phyloP scores from a whole-genome alignment of 352 stramenopile species.

The Pythium insidiosum region DNA sequence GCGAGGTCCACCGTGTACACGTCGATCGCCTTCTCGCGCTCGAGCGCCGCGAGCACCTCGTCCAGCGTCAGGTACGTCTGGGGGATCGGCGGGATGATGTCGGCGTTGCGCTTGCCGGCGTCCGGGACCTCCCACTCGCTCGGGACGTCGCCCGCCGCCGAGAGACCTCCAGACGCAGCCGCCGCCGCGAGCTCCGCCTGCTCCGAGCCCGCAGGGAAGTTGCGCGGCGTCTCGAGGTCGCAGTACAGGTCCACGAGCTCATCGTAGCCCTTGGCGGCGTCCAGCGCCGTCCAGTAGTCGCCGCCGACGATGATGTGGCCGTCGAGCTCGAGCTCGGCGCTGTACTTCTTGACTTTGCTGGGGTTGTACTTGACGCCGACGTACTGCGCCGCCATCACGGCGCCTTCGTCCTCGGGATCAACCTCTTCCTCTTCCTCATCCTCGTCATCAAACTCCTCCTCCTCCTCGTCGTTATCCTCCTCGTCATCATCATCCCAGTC shows the following conservation, averaged over 20 bases:
- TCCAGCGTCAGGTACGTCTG: slow-evolving; percentile 67
- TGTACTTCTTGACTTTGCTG: slow-evolving; percentile 80
- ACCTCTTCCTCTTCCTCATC: slow-evolving; percentile 18
- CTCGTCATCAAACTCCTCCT: slow-evolving; percentile 14
- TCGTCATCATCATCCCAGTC: slow-evolving; percentile 7
- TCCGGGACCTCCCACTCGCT: slow-evolving; percentile 62
- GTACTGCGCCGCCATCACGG: slow-evolving; percentile 30
- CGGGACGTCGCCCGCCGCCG: slow-evolving; percentile 1
- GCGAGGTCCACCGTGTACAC: slow-evolving; percentile 68
- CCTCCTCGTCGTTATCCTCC: slow-evolving; percentile 12
- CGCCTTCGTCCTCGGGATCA: slow-evolving; percentile 21
- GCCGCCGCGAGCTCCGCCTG: slow-evolving; percentile 20
- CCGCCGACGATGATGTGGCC: slow-evolving; percentile 64
- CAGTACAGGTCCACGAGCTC: slow-evolving; percentile 77
- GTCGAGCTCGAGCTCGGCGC: slow-evolving; percentile 61
- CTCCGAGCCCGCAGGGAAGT: slow-evolving; percentile 39
- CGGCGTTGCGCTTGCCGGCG: slow-evolving; percentile 57
- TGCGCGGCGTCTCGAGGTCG: slow-evolving; percentile 63
- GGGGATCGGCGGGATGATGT: slow-evolving; percentile 57
- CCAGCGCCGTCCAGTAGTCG: slow-evolving; percentile 74
- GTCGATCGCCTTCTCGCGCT: slow-evolving; percentile 68
- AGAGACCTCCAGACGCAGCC: slow-evolving; percentile 3
- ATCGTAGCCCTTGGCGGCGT: slow-evolving; percentile 77
- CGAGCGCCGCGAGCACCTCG: slow-evolving; percentile 54
- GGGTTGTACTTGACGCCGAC: slow-evolving; percentile 62